These are phyloP conservation scores for Verticillium dahliae DNA, from an alignment of 2,329 filamentous ascomycete genomes.

Conservation along the genomic window DNA sequence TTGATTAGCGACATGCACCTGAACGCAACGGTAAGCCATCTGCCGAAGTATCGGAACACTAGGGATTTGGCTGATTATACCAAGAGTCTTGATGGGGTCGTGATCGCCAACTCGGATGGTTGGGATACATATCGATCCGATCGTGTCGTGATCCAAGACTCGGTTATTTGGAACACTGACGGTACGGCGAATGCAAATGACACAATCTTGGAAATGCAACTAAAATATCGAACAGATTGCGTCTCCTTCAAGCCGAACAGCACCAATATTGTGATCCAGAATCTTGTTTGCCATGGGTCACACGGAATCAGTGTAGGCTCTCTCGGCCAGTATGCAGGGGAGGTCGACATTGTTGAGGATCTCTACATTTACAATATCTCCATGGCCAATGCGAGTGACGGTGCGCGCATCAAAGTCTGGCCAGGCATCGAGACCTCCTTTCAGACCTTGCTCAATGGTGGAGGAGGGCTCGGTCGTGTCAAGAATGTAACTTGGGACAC, in stretches of 20 bases:
- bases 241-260: slow-evolving; percentile 73
- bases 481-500: slow-evolving; percentile 61
- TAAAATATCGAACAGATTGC: slow-evolving; percentile 39
- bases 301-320: slow-evolving; percentile 68
- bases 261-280: slow-evolving; percentile 62
- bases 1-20: slow-evolving; percentile 58
- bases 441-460: slow-evolving; percentile 38
- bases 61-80: background rate
- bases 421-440: slow-evolving; percentile 32
- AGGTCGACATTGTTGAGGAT: slow-evolving; percentile 62
- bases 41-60: background rate
- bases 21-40: background rate
- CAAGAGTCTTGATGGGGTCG: background rate
- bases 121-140: slow-evolving; percentile 57
- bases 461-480: slow-evolving; percentile 55
- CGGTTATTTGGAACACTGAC: slow-evolving; percentile 56
- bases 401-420: slow-evolving; percentile 70
- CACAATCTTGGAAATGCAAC: background rate
- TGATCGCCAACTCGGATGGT: slow-evolving; percentile 50
- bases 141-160: slow-evolving; percentile 61
- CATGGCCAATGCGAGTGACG: slow-evolving; percentile 55
- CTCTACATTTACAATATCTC: slow-evolving; percentile 57
- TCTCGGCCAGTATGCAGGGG: slow-evolving; percentile 58
- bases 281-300: slow-evolving; percentile 60
- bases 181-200: background rate